These are phyloP conservation scores for Phytophthora tentaculata DNA, from an alignment of 352 stramenopile species.

Conservation along the genomic window DNA sequence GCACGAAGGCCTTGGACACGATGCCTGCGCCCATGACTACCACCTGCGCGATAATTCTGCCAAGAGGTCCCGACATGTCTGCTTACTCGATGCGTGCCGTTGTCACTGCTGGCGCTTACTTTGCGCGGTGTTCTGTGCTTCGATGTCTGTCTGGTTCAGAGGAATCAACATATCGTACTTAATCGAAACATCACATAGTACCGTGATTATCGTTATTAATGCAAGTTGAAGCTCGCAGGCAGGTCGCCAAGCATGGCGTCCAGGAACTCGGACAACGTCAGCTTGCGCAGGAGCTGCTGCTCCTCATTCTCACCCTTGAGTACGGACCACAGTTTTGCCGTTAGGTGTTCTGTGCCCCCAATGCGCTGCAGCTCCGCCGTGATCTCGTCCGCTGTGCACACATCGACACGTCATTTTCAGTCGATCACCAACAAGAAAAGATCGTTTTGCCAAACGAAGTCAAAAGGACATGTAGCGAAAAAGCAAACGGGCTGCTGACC, in stretches of 20 bases:
- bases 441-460: neutral
- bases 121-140: neutral
- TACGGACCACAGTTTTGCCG: slow-evolving; percentile 43
- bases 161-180: slow-evolving; percentile 15
- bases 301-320: slow-evolving; percentile 48
- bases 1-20: slow-evolving; percentile 87
- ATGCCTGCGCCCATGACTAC: slow-evolving; percentile 85
- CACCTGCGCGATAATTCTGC: slow-evolving; percentile 84
- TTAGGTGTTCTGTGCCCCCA: slow-evolving; percentile 47
- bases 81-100: slow-evolving; percentile 18
- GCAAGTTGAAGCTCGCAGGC: slow-evolving; percentile 40
- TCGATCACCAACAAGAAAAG: slow-evolving; percentile 1
- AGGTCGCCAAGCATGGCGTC: slow-evolving; percentile 51
- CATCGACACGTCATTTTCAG: slow-evolving; percentile 12
- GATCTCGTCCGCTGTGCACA: slow-evolving; percentile 47
- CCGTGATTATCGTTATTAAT: slow-evolving; percentile 11
- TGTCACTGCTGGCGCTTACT: slow-evolving; percentile 5
- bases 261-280: slow-evolving; percentile 60
- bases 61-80: slow-evolving; percentile 81
- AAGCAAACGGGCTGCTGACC: slow-evolving; percentile 34
- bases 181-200: neutral
- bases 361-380: slow-evolving; percentile 59
- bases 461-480: neutral
- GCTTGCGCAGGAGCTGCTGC: slow-evolving; percentile 53
- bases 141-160: slow-evolving; percentile 22